phyloP scores from a whole-genome alignment of 371 early-diverging fungal genomes.

The Mortierella sp. region DNA sequence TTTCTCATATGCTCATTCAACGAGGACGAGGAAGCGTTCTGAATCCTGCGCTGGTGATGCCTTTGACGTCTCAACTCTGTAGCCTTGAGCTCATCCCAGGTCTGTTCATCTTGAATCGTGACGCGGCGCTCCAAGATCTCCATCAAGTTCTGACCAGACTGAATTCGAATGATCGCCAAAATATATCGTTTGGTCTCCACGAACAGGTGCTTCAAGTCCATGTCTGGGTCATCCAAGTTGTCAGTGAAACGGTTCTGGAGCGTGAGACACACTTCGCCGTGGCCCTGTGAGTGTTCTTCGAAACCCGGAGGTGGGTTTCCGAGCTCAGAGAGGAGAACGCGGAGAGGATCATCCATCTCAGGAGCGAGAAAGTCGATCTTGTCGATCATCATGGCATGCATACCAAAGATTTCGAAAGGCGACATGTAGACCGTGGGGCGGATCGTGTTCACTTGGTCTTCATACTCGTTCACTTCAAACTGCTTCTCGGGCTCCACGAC shows the following conservation, averaged over 20 bases:
- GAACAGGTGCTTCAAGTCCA: constrained; percentile 76
- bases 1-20: constrained; percentile 45
- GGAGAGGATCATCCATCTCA: constrained; percentile 78
- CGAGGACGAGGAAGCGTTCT: constrained; percentile 36
- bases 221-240: constrained; percentile 70
- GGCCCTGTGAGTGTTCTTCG: constrained; percentile 64
- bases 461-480: constrained; percentile 91
- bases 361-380: constrained; percentile 74
- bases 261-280: constrained; percentile 51
- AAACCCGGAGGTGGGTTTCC: constrained; percentile 77
- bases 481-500: constrained; percentile 88
- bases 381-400: constrained; percentile 83
- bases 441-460: constrained; percentile 83
- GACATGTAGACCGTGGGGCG: constrained; percentile 92
- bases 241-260: constrained; percentile 67
- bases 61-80: constrained; percentile 31
- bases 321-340: constrained; percentile 83
- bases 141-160: constrained; percentile 81
- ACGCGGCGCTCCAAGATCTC: constrained; percentile 84
- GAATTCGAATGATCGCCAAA: constrained; percentile 83
- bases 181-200: constrained; percentile 92
- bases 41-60: constrained; percentile 35
- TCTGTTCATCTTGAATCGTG: constrained; percentile 76
- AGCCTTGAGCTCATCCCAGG: constrained; percentile 46
- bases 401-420: constrained; percentile 87